Conservation (phyloP, 305 asterid genomes). For the Fraxinus xanthoxyloides region DNA sequence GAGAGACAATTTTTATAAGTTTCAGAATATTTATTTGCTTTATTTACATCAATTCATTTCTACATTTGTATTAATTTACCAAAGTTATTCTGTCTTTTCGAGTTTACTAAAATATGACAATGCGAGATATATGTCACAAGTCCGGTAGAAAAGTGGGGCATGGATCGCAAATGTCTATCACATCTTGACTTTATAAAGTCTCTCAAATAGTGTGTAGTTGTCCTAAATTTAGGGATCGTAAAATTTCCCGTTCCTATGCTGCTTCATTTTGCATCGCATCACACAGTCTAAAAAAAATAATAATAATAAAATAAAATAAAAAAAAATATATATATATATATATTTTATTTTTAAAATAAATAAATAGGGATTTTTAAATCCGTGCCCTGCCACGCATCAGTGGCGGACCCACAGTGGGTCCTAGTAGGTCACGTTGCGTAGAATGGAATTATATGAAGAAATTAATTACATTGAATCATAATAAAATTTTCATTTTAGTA, state of each 20-base stretch:
- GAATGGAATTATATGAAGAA: no score
- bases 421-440: no score
- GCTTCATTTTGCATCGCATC: not conserved
- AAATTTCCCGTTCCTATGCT: no score
- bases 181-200: not conserved
- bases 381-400: no score
- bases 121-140: not conserved
- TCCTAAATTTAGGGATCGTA: no score
- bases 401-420: no score
- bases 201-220: not conserved
- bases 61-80: not conserved
- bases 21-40: not conserved
- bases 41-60: not conserved
- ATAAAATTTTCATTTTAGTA: no score
- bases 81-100: not conserved
- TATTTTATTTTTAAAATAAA: no score
- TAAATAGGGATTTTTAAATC: not conserved
- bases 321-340: no score
- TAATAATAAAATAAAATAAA: no score
- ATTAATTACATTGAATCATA: no score
- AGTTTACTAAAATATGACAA: not conserved
- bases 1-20: not conserved
- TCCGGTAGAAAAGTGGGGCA: not conserved
- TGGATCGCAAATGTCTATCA: not conserved
- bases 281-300: not conserved